Conservation (phyloP, 108 stramenopile genomes). For the Cyclotella atomus region DNA sequence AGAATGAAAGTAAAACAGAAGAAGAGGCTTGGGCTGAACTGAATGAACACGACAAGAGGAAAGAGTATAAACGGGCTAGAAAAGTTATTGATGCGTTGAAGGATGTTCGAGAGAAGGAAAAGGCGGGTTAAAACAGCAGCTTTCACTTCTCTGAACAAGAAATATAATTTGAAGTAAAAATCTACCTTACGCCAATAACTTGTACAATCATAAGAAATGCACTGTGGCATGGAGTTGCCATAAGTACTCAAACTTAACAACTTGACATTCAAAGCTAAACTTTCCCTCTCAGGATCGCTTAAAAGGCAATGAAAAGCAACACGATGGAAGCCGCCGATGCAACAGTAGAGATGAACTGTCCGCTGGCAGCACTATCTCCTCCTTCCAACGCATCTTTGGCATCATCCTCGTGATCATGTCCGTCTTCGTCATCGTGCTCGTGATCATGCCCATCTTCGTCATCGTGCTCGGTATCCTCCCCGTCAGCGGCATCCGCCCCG, state of each 20-base stretch:
- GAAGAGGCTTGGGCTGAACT: slow-evolving; percentile 68
- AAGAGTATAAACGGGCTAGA: slow-evolving; percentile 84
- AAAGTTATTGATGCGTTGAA: slow-evolving; percentile 68
- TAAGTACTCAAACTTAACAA: too few species aligned
- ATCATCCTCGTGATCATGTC: not conserved
- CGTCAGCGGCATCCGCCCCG: not conserved
- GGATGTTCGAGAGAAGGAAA: slow-evolving; percentile 14
- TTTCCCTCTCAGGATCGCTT: not conserved
- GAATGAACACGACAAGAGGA: slow-evolving; percentile 78
- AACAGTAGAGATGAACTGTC: not conserved
- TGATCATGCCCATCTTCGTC: not conserved
- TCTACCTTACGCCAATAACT: too few species aligned
- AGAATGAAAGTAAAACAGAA: slow-evolving; percentile 1
- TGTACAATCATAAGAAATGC: too few species aligned
- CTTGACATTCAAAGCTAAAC: too few species aligned
- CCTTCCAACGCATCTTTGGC: not conserved
- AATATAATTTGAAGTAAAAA: too few species aligned
- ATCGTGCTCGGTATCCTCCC: not conserved
- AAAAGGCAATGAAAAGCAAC: not conserved
- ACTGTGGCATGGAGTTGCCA: too few species aligned
- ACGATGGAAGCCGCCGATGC: not conserved
- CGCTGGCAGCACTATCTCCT: not conserved
- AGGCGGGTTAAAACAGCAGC: slow-evolving; percentile 19
- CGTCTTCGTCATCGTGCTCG: not conserved
- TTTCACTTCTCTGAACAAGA: too few species aligned